Conservation (phyloP, 352 stramenopile genomes). For the Phytopythium ostracodes region DNA sequence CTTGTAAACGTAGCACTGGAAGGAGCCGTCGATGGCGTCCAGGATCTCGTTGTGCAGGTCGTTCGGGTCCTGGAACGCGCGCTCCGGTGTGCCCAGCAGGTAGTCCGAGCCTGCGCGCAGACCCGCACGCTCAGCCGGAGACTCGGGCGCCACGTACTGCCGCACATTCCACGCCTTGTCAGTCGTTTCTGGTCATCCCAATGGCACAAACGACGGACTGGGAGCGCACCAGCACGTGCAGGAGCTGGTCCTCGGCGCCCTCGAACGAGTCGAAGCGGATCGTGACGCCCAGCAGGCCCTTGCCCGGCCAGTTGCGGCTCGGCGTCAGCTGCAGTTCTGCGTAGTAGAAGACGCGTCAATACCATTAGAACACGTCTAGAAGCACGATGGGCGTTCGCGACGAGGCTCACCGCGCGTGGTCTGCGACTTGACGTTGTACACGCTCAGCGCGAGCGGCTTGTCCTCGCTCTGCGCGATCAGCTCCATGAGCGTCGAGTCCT, state of each 20-base stretch:
- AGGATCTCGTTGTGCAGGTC: conserved; percentile 90
- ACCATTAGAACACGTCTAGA: background rate
- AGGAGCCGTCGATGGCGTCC: conserved; percentile 86
- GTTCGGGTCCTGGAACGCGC: conserved; percentile 80
- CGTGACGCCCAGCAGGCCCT: conserved; percentile 95
- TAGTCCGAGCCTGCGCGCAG: conserved; percentile 91
- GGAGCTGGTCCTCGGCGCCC: conserved; percentile 92
- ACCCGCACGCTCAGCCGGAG: conserved; percentile 87
- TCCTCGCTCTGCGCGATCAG: conserved; percentile 89
- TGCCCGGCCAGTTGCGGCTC: conserved; percentile 90
- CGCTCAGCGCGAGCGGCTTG: conserved; percentile 53
- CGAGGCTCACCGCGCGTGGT: conserved; percentile 36
- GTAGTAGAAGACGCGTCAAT: background rate
- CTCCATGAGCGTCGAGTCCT: conserved; percentile 89
- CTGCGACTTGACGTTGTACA: conserved; percentile 84
- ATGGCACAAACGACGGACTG: no score
- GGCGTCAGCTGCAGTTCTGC: conserved; percentile 86
- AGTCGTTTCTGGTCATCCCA: background rate
- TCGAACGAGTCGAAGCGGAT: conserved; percentile 98
- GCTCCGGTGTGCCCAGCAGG: conserved; percentile 91
- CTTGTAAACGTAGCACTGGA: conserved; percentile 99
- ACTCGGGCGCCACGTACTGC: conserved; percentile 85
- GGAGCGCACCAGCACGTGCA: conserved; percentile 88
- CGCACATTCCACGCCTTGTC: background rate
- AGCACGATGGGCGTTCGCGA: no score